phyloP scores from a whole-genome alignment of 2,329 filamentous ascomycete species.

The Colletotrichum sp. region DNA sequence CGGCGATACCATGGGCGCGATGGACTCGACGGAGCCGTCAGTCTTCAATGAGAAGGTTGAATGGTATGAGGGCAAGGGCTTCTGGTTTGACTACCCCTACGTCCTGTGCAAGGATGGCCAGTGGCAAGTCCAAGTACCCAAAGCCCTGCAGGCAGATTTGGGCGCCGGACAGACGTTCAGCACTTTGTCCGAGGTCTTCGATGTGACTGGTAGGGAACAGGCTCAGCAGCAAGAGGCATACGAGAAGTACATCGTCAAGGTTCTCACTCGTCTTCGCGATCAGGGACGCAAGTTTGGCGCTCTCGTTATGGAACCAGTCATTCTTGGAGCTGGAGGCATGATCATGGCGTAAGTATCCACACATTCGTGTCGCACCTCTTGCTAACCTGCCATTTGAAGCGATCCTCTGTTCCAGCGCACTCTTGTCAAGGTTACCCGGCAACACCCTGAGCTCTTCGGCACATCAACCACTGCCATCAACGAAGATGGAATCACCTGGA shows the following conservation, averaged over 20 bases:
- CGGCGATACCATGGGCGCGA: constrained; percentile 86
- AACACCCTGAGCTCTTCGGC: constrained; percentile 60
- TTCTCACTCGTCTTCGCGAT: constrained; percentile 54
- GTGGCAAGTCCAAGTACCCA: constrained; percentile 69
- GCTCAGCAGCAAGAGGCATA: constrained; percentile 58
- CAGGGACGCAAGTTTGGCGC: constrained; percentile 75
- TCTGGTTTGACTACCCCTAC: constrained; percentile 82
- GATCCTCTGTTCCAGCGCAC: constrained; percentile 83
- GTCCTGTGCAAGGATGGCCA: constrained; percentile 69
- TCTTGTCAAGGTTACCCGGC: constrained; percentile 71
- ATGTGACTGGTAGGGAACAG: constrained; percentile 54
- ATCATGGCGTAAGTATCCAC: constrained; percentile 67
- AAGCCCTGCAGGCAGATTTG: constrained; percentile 49
- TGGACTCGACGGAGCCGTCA: constrained; percentile 83
- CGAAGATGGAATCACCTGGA: constrained; percentile 55
- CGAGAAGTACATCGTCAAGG: constrained; percentile 60
- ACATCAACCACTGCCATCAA: constrained; percentile 19
- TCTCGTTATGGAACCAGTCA: constrained; percentile 79
- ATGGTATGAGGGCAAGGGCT: constrained; percentile 81
- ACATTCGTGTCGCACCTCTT: too few species aligned
- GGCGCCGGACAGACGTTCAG: constrained; percentile 48
- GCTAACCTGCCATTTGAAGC: constrained; percentile 39
- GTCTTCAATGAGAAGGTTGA: constrained; percentile 83
- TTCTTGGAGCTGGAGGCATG: constrained; percentile 87
- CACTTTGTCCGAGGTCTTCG: constrained; percentile 63